Evolutionary conservation across 352 stramenopile species (phyloP).

Genomic region (Pythium diclinum): DNA sequence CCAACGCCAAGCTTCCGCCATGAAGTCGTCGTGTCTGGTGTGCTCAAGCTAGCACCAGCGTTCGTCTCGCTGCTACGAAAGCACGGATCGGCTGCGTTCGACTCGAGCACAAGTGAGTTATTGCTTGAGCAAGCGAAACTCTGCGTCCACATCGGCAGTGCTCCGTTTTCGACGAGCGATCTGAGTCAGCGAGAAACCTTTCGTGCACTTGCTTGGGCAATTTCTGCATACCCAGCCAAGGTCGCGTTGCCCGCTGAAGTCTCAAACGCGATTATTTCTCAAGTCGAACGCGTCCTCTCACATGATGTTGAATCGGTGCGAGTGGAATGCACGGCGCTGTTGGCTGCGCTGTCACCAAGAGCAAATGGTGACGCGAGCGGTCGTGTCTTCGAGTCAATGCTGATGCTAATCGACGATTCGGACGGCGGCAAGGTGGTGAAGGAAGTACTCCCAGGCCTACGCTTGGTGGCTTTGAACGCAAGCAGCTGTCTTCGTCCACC

Average conservation of each 20-base stretch:
- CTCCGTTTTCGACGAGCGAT: background rate
- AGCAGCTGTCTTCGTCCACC: background rate
- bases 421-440: background rate
- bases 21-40: background rate
- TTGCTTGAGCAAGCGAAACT: background rate
- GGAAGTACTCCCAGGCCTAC: background rate
- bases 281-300: background rate
- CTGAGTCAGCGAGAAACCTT: conserved; percentile 5
- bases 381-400: background rate
- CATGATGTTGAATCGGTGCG: background rate
- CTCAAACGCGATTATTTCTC: conserved; percentile 1
- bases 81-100: background rate
- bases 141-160: background rate
- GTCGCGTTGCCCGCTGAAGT: background rate
- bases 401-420: background rate
- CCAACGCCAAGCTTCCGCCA: background rate
- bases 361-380: background rate
- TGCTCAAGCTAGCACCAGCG: conserved; percentile 1
- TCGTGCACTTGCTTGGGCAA: conserved; percentile 6
- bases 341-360: conserved; percentile 3
- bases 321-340: conserved; percentile 1
- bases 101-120: conserved; percentile 1
- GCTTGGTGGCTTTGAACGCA: background rate
- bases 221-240: background rate
- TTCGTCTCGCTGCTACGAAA: conserved; percentile 9